Evolutionary conservation across 2,329 filamentous ascomycete genomes (phyloP), one percentile per base, ranked within the genome.

Genomic region (Fusarium sp.): DNA sequence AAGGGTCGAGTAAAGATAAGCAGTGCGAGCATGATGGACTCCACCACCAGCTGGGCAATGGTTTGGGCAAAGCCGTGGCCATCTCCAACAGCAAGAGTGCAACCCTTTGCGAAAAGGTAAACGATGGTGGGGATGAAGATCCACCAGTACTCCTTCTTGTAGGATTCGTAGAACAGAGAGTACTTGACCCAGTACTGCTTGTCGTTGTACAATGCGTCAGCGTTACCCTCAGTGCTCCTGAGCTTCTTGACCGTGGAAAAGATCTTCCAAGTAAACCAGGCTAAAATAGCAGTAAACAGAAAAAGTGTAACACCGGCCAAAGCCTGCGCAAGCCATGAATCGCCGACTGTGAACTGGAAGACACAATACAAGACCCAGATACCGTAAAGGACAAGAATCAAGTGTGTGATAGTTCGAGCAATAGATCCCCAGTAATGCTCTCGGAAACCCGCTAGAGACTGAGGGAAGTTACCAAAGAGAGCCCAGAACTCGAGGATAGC

Each of bases 101-200:
- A 91, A 57, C 95, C 94, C 82, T 96, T 96, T 77, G 89, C 90
- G 77, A 98, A 94, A 84, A 94, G 92, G 84, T 98, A 98, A 69
- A 94, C 65, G 76, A 98, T 97, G 65, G 88, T 85, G 1, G 96
- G 96, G 16, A 98, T 86, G 77, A 99, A 98, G 25, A 98, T 82
- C 95, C 95, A 98, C 96, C 96, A 99, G 84, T 95, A 97, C 74
- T 90, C 89, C 80, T 92, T 93, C 83, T 93, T 94, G 85, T 97
- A 98, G 74, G 91, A 91, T 76, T 98, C 96, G 84, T 99, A 99
- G 83, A 99, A 98, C 67, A 98, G 86, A 75, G 93, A 96, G 86
- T 99, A 99, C 83, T 96, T 97, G 79, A 93, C 86, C 94, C 96
- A 98, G 42, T 91, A 90, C 62, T 91, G 88, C 84, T 96, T 97